These are phyloP conservation scores for Phoenix roebelenii DNA, from an alignment of 176 grass and related monocot genomes.

Conservation along the genomic window DNA sequence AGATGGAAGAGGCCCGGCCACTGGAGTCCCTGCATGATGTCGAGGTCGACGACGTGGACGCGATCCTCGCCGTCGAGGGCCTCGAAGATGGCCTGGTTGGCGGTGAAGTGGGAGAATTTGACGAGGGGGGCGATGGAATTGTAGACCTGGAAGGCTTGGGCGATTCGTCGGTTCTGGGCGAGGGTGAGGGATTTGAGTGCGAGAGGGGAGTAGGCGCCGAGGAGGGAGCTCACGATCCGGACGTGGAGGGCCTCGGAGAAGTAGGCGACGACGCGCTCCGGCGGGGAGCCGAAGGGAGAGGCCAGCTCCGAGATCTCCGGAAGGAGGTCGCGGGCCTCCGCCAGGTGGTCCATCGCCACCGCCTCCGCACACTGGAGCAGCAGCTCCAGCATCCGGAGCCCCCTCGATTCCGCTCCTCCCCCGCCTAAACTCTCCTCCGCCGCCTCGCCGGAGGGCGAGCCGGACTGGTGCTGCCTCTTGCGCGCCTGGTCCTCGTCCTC, in stretches of 20 bases:
- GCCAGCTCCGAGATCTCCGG: slow-evolving; percentile 55
- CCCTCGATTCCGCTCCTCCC: too few species aligned
- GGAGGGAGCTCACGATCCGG: slow-evolving; percentile 60
- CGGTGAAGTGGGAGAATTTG: slow-evolving; percentile 95
- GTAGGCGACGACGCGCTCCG: slow-evolving; percentile 72
- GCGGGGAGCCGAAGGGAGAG: slow-evolving; percentile 70
- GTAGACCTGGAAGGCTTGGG: slow-evolving; percentile 3
- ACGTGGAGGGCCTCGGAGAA: slow-evolving; percentile 77
- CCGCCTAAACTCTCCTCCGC: background rate
- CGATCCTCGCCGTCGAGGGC: slow-evolving; percentile 51
- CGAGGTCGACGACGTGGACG: too few species aligned
- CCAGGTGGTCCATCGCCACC: too few species aligned
- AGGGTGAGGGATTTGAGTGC: slow-evolving; percentile 19
- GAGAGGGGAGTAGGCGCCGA: slow-evolving; percentile 65
- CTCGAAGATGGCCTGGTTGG: slow-evolving; percentile 86
- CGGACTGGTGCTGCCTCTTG: slow-evolving; percentile 18
- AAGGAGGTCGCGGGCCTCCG: too few species aligned
- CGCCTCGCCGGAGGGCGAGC: background rate
- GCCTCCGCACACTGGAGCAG: too few species aligned
- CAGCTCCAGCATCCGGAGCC: too few species aligned
- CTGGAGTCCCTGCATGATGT: slow-evolving; percentile 21
- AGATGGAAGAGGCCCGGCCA: slow-evolving; percentile 90
- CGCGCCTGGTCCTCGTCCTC: background rate
- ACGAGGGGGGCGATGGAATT: slow-evolving; percentile 69
- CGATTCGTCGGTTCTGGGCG: slow-evolving; percentile 40